Base-by-base conservation (phyloP, 176 grass and related monocot species). In the Eleusine indica region DNA sequence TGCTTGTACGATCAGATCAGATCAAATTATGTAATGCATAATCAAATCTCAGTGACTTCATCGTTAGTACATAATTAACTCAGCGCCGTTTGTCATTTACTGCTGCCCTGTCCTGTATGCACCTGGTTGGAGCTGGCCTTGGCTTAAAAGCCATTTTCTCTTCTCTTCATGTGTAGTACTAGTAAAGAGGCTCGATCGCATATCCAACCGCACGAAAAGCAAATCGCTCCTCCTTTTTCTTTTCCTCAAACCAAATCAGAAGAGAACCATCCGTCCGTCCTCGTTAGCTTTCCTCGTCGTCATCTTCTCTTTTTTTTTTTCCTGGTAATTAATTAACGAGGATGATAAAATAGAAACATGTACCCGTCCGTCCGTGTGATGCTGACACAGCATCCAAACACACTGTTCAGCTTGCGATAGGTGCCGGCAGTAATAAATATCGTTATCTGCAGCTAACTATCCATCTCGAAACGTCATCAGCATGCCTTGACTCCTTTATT, bases 11-110 rank as follows among this genome's bases (percentile, higher is more conserved):
- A 61, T 61, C 57, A 0, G 57, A 61, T 61, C 57, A 61, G 2
- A 61, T 61, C 57, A 61, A 2, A 6, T 6, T 21, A 19, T 2
- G 17, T 18, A 21, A 57, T 57, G 53, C 53, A 64, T 12, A 19
- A 57, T 58, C 49, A 56, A 56, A 76, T 58, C 73, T 76, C 52
- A 76, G 51, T 76, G 51, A 6, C 68, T 71, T 47, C 21, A 70
- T 70, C 17, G 46, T 71, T 5, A 28, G 3, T 41, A 22, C 30
- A 75, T 75, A 76, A 76, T 58, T 3, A 76, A 75, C 25, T 64
- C 61, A 30, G 25, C 61, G 61, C 61, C 61, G 17, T 76, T 76
- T 76, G 52, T 76, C 73, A 57, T 76, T 35, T 39, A 57, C 51
- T 75, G 12, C 32, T 58, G 73, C 58, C 32, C 32, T 41, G 32